Evolutionary conservation across 495 filamentous ascomycete species (phyloP), one percentile per base, ranked within the genome.

Genomic region (Hyaloscypha variabilis): DNA sequence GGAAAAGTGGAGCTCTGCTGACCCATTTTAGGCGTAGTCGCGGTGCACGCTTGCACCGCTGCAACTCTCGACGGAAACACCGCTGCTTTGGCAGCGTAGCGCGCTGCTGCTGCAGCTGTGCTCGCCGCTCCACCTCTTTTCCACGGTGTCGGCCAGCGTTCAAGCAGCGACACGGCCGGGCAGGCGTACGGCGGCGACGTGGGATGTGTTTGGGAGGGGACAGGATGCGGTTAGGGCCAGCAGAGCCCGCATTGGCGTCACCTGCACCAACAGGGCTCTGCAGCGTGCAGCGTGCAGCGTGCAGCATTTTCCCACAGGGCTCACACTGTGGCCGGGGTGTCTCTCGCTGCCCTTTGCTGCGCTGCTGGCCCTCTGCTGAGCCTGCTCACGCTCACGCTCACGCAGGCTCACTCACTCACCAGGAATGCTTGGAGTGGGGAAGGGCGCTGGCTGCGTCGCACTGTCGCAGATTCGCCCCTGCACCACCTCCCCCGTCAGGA

Each of bases 191-290:
- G 49, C 56, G 56, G 63, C 63, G 63, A 65, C 63, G 63, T 65
- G 63, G 63, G 63, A 65, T 65, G 55, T 65, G 54, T 65, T 65
- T 54, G 50, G 63, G 21, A 60, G 56, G 2, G 4, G 28, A 53
- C 56, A 60, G 63, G 56, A 59, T 60, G 36, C 42, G 30, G 55
- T 64, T 58, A 64, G 62, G 19, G 58, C 36, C 30, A 58, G 62
- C 50, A 17, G 19, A 17, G 55, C 17, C 56, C 36, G 63, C 63
- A 65, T 57, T 57, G 62, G 31, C 57, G 49, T 23, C 50, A 19
- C 49, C 36, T 54, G 24, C 63, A 34, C 49, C 42, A 50, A 31
- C 62, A 58, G 58, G 53, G 53, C 31, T 39, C 63, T 59, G 55
- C 63, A 59, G 39, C 24, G 10, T 52, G 26, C 63, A 65, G n/a